Evolutionary conservation across 768 basidiomycete species (phyloP), one percentile per base, ranked within the genome.

Genomic region (Tephrocybe sp.): DNA sequence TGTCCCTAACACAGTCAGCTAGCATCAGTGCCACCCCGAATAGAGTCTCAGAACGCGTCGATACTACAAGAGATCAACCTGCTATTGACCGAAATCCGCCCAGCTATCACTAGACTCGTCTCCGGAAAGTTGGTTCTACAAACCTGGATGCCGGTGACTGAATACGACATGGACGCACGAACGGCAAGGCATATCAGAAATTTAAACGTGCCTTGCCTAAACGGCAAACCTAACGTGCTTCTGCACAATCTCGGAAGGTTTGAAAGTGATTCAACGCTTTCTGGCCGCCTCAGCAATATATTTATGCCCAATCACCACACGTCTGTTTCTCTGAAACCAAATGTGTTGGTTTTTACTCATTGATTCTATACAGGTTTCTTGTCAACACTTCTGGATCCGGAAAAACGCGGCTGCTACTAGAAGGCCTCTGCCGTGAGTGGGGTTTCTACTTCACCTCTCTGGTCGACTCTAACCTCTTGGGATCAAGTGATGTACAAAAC

Each of bases 301-400:
- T 77, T 77, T 51, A 70, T 73, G 66, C 64, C 71, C 15, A 69
- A 72, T 30, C 73, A 67, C 38, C 73, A 74, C 51, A 74, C 73
- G 71, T 75, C 39, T 50, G 73, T 66, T 9, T 39, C 30, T 22
- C 1, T 15, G 19, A 22, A 8, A 21, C 35, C n/a, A 11, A 25
- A 0, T 27, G 15, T 38, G 16, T 16, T 39, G 30, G 12, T 25
- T 39, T 43, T 42, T 30, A 49, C 41, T 30, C 19, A 46, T 21
- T n/a, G 31, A 5, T 15, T 28, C 47, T 25, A 16, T 47, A 5
- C 35, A 75, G 73, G 12, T 72, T 75, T 47, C 65, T 77, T 15
- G 71, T 77, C 25, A 77, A 77, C 38, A 77, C 76, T 0, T 77
- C 75, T 19, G 75, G 75, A 7, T 75, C 75, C 2, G 74, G 75